phyloP scores from a whole-genome alignment of 108 stramenopile species.

The Chaetoceros tenuissimus region DNA sequence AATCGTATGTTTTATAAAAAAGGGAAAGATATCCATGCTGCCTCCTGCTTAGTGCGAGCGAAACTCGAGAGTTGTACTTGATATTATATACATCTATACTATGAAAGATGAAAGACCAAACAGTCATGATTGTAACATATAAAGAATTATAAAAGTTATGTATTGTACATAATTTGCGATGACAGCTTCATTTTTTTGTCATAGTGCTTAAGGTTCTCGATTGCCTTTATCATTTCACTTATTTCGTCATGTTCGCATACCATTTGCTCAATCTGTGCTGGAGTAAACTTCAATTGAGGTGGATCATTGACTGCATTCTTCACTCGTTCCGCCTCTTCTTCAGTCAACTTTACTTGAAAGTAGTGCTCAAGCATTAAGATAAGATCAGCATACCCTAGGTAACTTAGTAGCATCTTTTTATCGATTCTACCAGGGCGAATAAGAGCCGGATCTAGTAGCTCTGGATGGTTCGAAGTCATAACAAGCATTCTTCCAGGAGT shows the following conservation, averaged over 20 bases:
- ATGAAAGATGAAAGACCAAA: background rate
- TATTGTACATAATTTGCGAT: too few relatives aligned
- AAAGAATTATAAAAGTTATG: too few relatives aligned
- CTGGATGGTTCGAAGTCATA: slow-evolving; percentile 79
- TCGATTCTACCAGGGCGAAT: slow-evolving; percentile 78
- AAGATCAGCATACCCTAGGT: slow-evolving; percentile 32
- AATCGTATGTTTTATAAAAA: too few relatives aligned
- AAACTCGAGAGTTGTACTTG: background rate
- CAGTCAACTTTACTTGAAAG: slow-evolving; percentile 26
- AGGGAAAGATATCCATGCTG: too few relatives aligned
- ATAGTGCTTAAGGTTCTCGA: slow-evolving; percentile 26
- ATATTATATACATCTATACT: too few relatives aligned
- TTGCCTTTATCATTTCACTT: slow-evolving; percentile 23
- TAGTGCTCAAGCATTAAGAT: slow-evolving; percentile 55
- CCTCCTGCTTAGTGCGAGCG: too few relatives aligned
- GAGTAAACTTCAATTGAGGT: slow-evolving; percentile 17
- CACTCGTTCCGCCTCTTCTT: slow-evolving; percentile 10
- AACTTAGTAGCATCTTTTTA: slow-evolving; percentile 52
- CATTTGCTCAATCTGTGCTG: slow-evolving; percentile 44
- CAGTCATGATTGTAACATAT: too few relatives aligned
- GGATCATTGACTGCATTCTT: slow-evolving; percentile 3
- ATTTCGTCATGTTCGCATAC: slow-evolving; percentile 36
- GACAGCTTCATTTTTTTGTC: too few relatives aligned
- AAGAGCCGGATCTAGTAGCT: slow-evolving; percentile 69
- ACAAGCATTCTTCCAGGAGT: slow-evolving; percentile 69